phyloP scores from a whole-genome alignment of 441 rosid genomes.

The Pelargonium myrrhifolium region DNA sequence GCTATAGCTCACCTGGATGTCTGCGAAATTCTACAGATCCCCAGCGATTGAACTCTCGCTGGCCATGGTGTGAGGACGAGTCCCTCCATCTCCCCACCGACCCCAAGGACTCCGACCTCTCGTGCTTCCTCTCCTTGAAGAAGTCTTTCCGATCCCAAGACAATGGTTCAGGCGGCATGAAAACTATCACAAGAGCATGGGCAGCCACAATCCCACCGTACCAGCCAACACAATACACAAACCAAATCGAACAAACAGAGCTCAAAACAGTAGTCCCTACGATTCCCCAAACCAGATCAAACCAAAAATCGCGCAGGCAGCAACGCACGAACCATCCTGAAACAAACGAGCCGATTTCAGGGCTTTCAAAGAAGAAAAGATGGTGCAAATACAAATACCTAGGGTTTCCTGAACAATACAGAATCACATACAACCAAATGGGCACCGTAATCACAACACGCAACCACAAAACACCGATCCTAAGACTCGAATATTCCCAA shows the following conservation, averaged over 20 bases:
- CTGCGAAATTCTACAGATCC: slow-evolving; percentile 71
- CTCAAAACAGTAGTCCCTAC: background rate
- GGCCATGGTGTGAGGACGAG: slow-evolving; percentile 45
- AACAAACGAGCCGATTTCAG: background rate
- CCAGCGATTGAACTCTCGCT: slow-evolving; percentile 56
- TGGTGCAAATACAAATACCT: background rate
- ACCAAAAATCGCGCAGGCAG: background rate
- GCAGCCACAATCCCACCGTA: slow-evolving; percentile 24
- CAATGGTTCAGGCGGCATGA: slow-evolving; percentile 93
- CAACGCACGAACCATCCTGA: background rate
- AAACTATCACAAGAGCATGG: slow-evolving; percentile 39
- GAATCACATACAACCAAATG: background rate
- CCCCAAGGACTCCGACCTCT: slow-evolving; percentile 54
- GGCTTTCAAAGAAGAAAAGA: background rate
- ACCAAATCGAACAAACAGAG: slow-evolving; percentile 4
- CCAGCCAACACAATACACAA: slow-evolving; percentile 5
- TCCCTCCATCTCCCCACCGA: slow-evolving; percentile 72
- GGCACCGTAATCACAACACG: background rate
- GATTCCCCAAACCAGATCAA: background rate
- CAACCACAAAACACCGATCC: background rate
- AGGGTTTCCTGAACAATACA: background rate
- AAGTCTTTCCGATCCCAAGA: slow-evolving; percentile 89
- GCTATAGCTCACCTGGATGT: slow-evolving; percentile 49
- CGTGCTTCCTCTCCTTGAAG: slow-evolving; percentile 81
- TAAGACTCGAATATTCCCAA: slow-evolving; percentile 3